Evolutionary conservation across 2,329 filamentous ascomycete species (phyloP), one percentile per base, ranked within the genome.

Genomic region (Fusarium sterilihyphosum): DNA sequence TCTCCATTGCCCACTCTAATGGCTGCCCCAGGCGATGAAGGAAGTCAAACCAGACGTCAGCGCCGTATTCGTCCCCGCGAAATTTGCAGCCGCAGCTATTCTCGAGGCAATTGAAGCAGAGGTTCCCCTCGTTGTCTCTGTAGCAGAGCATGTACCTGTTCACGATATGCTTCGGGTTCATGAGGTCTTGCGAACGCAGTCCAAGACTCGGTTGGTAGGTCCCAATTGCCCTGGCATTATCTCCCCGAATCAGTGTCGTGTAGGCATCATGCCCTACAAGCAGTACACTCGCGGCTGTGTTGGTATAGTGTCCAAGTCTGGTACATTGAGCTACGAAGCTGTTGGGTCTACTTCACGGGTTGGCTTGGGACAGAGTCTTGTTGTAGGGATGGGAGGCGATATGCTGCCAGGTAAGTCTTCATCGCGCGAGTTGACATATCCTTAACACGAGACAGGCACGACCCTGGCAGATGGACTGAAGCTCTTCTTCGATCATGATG

Each of bases 211-310:
- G 12, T 86, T 96, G 0, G 92, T 96, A 1, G 93, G 93, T 4
- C 92, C 93, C n/a, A 96, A 95, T 79, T 93, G 92, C 26, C 93
- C 93, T 0, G 93, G 93, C 0, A 94, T 96, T 70, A 94, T 95
- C 65, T 92, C 92, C 8, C 91, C 93, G 0, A 88, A 91, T 29
- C 91, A 90, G 6, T 95, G 93, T 75, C 65, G 83, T 2, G 80
- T 84, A 10, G 83, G 83, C 5, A 84, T 85, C 46, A 85, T 85
- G 83, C 83, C 83, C 2, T 83, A 82, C 56, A 78, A 76, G 37
- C 83, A 85, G 73, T 85, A 84, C 33, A 69, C 62, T 3, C 88
- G 90, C 2, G 93, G 93, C 1, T 88, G 89, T 65, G 85, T 96
- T 29, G 93, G 93, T 5, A 93, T 96, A 62, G 89, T 94, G 7